Base-by-base conservation (phyloP, 805 yeast genomes). In the Nakazawaea anatomiae region DNA sequence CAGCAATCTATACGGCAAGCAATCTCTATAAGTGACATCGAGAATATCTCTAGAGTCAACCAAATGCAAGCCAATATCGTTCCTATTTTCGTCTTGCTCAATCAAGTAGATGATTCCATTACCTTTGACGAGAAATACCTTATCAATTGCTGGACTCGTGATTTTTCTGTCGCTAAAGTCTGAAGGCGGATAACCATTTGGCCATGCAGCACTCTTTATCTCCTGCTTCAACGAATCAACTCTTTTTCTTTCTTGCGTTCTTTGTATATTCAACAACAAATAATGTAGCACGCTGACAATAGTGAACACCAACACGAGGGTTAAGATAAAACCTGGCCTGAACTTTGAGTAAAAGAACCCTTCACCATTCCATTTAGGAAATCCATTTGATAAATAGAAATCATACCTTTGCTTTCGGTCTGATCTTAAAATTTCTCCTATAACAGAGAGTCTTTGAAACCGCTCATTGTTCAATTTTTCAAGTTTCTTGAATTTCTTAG, bases 301-400 rank as follows among this genome's bases (percentile, higher is more conserved):
- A 0, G 80, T 36, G 50, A 72, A 79, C 31, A 88, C 60, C 35
- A 85, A 71, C 3, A 70, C 57, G 1, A 83, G 39, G 0, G 87
- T 79, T 46, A 81, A 63, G 9, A 75, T 57, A 34, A 77, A 62
- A 39, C 85, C 85, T 27, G 90, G 97, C 60, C 85, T 78, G 75
- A 74, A 89, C 65, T 83, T 76, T 61, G 79, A 63, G 64, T 85
- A 80, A 55, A 73, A 73, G 72, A 86, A 80, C 48, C 80, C 88
- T 25, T 82, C 75, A 12, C 83, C 88, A 52, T 82, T 82, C 78
- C 87, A 89, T 54, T 76, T 74, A 6, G 99, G 98, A 68, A 94
- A 92, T 6, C 98, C 97, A 57, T 80, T 77, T 42, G 79, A 73
- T 49, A 87, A 71, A 67, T 88, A 94, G 65, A 81, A 90, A 66